A percentile compares a stretch with the other conserved stretches of the same genome.
These are phyloP conservation scores for Cladophialophora chaetospira DNA, from an alignment of 2,329 filamentous ascomycete genomes.

Conservation along the genomic window DNA sequence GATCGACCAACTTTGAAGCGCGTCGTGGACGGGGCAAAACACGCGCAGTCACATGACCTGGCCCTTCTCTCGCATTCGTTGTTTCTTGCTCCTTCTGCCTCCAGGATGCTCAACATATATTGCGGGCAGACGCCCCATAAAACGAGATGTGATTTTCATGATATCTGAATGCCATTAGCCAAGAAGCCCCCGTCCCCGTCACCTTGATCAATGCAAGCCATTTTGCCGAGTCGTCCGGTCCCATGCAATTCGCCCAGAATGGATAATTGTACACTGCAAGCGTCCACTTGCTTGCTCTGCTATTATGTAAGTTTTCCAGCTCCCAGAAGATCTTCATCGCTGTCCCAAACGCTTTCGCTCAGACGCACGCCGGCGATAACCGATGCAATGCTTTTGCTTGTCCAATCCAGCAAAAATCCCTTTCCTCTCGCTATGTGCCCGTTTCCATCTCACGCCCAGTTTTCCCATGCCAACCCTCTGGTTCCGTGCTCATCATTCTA, in stretches of 20 bases:
- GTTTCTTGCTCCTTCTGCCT: background rate
- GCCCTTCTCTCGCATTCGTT: background rate
- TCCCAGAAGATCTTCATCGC: background rate
- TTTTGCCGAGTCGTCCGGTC: background rate
- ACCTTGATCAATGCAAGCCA: background rate
- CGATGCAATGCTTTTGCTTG: background rate
- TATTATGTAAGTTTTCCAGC: slow-evolving; percentile 2
- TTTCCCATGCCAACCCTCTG: background rate
- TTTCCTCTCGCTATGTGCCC: background rate
- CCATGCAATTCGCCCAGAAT: background rate
- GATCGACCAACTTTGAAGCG: background rate
- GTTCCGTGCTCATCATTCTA: slow-evolving; percentile 18
- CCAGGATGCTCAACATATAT: too few relatives aligned
- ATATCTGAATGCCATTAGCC: background rate
- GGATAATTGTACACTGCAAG: slow-evolving; percentile 6
- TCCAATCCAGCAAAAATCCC: background rate
- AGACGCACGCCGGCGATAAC: background rate
- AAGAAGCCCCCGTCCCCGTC: too few relatives aligned
- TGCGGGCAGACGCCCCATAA: background rate
- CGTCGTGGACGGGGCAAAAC: background rate
- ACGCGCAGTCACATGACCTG: background rate
- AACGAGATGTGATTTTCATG: background rate
- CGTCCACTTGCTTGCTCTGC: background rate
- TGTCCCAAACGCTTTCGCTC: background rate
- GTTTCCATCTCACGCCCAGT: background rate